Conservation (phyloP, 768 basidiomycete species). For the Amylocystis lapponica region DNA sequence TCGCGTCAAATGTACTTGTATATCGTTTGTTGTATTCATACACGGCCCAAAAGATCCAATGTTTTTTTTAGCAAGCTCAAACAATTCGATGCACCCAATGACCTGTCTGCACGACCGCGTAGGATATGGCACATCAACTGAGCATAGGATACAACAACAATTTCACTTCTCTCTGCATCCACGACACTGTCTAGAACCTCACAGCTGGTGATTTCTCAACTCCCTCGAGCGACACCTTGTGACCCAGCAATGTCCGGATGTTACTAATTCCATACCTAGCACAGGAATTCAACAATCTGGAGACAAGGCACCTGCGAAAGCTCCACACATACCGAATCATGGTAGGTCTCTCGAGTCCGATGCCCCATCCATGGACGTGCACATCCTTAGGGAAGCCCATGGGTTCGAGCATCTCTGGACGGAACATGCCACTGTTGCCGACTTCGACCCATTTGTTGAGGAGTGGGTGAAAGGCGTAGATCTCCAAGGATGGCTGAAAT, state of each 20-base stretch:
- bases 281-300: neutral
- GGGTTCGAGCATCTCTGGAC: slow-evolving; percentile 98
- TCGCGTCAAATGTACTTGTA: neutral
- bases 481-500: slow-evolving; percentile 90
- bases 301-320: neutral
- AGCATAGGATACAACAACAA: neutral
- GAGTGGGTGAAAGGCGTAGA: slow-evolving; percentile 96
- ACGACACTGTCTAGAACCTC: slow-evolving; percentile 53
- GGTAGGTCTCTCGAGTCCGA: slow-evolving; percentile 90
- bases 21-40: neutral
- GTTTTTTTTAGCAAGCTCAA: neutral
- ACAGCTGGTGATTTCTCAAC: slow-evolving; percentile 90
- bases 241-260: slow-evolving; percentile 93
- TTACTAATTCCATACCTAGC: slow-evolving; percentile 93
- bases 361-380: slow-evolving; percentile 95
- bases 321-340: slow-evolving; percentile 81
- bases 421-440: slow-evolving; percentile 99
- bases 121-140: neutral
- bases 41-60: neutral
- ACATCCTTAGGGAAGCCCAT: slow-evolving; percentile 98
- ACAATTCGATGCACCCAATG: neutral
- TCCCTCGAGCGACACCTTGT: slow-evolving; percentile 89
- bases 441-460: slow-evolving; percentile 96
- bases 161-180: neutral
- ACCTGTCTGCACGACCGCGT: neutral